Evolutionary conservation across 192 early-diverging fungal species (phyloP), one percentile per base, ranked within the genome.

Genomic region (Backusella luteola): DNA sequence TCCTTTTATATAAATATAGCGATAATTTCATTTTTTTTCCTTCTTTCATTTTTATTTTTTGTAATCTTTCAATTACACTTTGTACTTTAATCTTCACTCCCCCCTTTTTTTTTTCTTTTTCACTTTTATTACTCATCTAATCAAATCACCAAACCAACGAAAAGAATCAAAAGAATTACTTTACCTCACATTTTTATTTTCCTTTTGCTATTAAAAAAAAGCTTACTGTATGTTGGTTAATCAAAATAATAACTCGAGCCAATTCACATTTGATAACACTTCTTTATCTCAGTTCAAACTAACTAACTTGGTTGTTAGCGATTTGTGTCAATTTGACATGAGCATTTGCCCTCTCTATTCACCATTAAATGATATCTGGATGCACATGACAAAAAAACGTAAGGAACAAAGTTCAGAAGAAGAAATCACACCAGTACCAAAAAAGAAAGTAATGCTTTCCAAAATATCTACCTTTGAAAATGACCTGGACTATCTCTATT

Each of bases 401-500:
- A 63, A 63, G 12, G 56, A 63, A 26, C 56, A 63, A 63, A 63
- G 56, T 63, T 49, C 46, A 49, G 56, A 63, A 63, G 56, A 63
- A 26, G 56, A 63, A 63, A 63, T 12, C 11, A 63, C 56, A 63
- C 21, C 56, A 63, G 11, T 63, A 63, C 56, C 56, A 63, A 26
- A 63, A 63, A 63, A 63, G 56, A 63, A 63, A 29, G 26, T 63
- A 29, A 63, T 26, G 26, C 56, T 63, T 63, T 63, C 56, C 21
- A 63, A 63, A 63, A 63, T 63, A 63, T 63, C 56, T 11, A 63
- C n/a, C 9, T 69, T 76, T 35, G 67, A 79, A 75, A 73, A 72
- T 52, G 69, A 68, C 11, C 26, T 79, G 14, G 78, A 75, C 26
- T 71, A 75, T 53, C 46, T 79, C 7, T 69, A 66, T 32, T 74